These are phyloP conservation scores for Tolypocladium tundrense DNA, from an alignment of 2,329 filamentous ascomycete species.

Conservation along the genomic window DNA sequence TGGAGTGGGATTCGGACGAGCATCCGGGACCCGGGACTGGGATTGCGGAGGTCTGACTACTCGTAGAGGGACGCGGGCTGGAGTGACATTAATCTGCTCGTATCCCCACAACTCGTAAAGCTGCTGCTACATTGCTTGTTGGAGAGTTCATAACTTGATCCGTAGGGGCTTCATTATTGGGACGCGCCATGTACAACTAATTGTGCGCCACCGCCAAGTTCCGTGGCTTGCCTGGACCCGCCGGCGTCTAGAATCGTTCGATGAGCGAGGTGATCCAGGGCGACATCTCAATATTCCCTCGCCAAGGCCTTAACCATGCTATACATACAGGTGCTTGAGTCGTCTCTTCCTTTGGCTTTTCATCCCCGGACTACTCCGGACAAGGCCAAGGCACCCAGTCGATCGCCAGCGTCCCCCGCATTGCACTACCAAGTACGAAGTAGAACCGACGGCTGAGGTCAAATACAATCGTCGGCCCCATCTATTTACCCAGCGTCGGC, in stretches of 20 bases:
- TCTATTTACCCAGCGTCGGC: neutral
- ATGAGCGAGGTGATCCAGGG: neutral
- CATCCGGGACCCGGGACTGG: too few relatives aligned
- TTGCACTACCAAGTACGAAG: neutral
- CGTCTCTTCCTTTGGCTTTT: neutral
- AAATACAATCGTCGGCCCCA: neutral
- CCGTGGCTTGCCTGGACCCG: neutral
- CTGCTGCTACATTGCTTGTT: too few relatives aligned
- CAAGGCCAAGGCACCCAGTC: neutral
- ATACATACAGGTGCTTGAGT: neutral
- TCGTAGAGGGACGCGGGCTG: neutral
- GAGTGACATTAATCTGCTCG: too few relatives aligned
- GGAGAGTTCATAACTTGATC: too few relatives aligned
- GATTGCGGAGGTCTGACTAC: neutral
- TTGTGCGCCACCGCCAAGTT: neutral
- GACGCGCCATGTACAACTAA: too few relatives aligned
- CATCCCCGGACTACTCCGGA: neutral
- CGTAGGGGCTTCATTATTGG: too few relatives aligned
- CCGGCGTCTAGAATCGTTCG: neutral
- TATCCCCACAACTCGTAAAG: too few relatives aligned
- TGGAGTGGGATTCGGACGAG: too few relatives aligned
- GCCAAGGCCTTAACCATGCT: neutral
- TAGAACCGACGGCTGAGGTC: neutral
- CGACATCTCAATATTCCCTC: neutral
- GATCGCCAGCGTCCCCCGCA: neutral